phyloP scores from a whole-genome alignment of 768 basidiomycete genomes.

The Rhizopogon salebrosus region DNA sequence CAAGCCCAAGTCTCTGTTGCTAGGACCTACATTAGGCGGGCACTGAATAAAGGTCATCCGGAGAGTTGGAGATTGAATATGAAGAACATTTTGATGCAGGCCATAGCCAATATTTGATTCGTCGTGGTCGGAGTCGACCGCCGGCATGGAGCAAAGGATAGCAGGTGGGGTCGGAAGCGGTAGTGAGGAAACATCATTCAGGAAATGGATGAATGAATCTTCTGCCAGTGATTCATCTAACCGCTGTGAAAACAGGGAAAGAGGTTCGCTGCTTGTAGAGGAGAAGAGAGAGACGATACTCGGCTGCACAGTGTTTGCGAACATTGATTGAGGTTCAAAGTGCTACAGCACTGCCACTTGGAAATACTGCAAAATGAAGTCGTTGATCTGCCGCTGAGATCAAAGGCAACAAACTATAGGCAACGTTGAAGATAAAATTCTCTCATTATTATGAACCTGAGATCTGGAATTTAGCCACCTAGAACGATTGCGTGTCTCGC shows the following conservation, averaged over 20 bases:
- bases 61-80: slow-evolving; percentile 74
- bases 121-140: slow-evolving; percentile 22
- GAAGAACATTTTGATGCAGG: slow-evolving; percentile 66
- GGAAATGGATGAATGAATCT: slow-evolving; percentile 62
- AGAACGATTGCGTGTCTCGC: no score
- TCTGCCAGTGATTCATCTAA: slow-evolving; percentile 46
- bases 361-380: no score
- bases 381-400: not conserved
- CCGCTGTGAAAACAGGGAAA: slow-evolving; percentile 47
- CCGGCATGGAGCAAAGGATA: slow-evolving; percentile 38
- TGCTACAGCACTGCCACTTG: not conserved
- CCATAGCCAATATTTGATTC: slow-evolving; percentile 28
- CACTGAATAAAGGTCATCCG: slow-evolving; percentile 63
- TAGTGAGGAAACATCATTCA: slow-evolving; percentile 51
- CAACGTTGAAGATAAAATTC: no score
- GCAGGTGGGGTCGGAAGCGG: slow-evolving; percentile 44
- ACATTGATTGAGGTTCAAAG: slow-evolving; percentile 42
- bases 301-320: slow-evolving; percentile 55
- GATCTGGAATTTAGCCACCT: no score
- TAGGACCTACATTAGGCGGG: slow-evolving; percentile 33
- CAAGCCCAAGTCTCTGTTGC: slow-evolving; percentile 42
- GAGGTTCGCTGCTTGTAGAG: slow-evolving; percentile 59
- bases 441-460: no score
- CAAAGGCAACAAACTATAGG: no score
- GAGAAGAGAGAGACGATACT: slow-evolving; percentile 69